Conservation (phyloP, 352 stramenopile genomes). For the Phytophthora citrophthora region DNA sequence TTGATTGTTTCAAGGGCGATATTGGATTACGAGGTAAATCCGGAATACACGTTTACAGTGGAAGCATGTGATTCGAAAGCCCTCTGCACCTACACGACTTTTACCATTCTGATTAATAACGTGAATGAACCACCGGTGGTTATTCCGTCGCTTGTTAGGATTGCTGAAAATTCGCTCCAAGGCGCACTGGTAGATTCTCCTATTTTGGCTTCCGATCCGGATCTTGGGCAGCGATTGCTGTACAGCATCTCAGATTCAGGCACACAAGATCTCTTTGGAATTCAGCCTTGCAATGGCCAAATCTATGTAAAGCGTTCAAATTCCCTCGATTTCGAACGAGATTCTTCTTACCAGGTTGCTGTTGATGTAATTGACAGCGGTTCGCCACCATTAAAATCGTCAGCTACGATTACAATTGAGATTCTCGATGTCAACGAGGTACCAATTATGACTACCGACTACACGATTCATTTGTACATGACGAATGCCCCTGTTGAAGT, state of each 20-base stretch:
- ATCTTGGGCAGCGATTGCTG: conserved; percentile 23
- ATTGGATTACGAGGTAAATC: conserved; percentile 24
- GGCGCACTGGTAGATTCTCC: conserved; percentile 18
- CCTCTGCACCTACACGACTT: conserved; percentile 13
- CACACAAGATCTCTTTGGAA: conserved; percentile 45
- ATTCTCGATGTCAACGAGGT: conserved; percentile 55
- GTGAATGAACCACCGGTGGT: conserved; percentile 34
- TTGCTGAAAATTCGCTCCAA: conserved; percentile 27
- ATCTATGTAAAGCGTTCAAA: conserved; percentile 44
- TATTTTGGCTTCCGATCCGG: conserved; percentile 25
- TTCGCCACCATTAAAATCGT: conserved; percentile 31
- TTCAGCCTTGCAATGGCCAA: conserved; percentile 57
- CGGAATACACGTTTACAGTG: conserved; percentile 17
- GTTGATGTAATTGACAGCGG: conserved; percentile 55
- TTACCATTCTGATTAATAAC: conserved; percentile 20
- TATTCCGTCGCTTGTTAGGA: conserved; percentile 11
- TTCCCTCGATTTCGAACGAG: conserved; percentile 53
- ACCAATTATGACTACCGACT: conserved; percentile 39
- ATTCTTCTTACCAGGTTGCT: conserved; percentile 15
- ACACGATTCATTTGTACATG: conserved; percentile 19
- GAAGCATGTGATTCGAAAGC: conserved; percentile 22
- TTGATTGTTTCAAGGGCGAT: conserved; percentile 16
- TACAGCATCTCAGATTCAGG: conserved; percentile 36
- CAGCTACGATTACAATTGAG: conserved; percentile 30
- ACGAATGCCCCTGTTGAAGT: conserved; percentile 4